Evolutionary conservation across 148 eudicot genomes (phyloP).

Genomic region (Talinum fruticosum): DNA sequence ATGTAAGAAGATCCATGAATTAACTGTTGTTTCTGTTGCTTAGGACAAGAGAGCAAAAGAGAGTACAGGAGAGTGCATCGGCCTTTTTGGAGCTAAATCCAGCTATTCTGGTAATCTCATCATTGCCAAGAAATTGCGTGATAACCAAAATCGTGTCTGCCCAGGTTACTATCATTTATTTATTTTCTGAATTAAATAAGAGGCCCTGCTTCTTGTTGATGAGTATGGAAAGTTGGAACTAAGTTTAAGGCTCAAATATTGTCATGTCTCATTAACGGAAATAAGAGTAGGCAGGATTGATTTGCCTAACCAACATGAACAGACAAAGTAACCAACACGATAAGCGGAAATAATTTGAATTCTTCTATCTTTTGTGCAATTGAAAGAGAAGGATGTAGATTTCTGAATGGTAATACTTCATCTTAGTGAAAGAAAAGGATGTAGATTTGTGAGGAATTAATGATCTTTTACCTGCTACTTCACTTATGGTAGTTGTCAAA

Average conservation of each 20-base stretch:
- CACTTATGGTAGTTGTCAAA: too few species aligned
- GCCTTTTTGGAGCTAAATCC: constrained; percentile 38
- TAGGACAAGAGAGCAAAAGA: constrained; percentile 46
- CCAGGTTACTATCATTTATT: constrained; percentile 45
- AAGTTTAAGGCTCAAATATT: neutral
- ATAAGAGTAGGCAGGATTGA: neutral
- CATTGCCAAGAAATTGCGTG: constrained; percentile 44
- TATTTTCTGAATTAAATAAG: constrained; percentile 1
- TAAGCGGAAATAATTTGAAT: too few species aligned
- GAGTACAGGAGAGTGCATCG: constrained; percentile 31
- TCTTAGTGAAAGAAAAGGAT: too few species aligned
- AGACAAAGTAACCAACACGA: too few species aligned
- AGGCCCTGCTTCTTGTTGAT: neutral
- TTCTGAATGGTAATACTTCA: too few species aligned
- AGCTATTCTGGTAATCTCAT: constrained; percentile 35
- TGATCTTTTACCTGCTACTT: too few species aligned
- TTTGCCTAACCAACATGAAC: too few species aligned
- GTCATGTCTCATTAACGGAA: neutral
- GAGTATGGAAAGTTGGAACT: neutral
- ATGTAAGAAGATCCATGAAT: neutral
- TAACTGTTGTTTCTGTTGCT: constrained; percentile 25
- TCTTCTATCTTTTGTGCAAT: too few species aligned
- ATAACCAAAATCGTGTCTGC: constrained; percentile 33
- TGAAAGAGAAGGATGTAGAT: too few species aligned
- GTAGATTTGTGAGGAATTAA: too few species aligned